These are phyloP conservation scores for Ogataea dorogensis DNA, from an alignment of 805 yeast species.

Conservation along the genomic window DNA sequence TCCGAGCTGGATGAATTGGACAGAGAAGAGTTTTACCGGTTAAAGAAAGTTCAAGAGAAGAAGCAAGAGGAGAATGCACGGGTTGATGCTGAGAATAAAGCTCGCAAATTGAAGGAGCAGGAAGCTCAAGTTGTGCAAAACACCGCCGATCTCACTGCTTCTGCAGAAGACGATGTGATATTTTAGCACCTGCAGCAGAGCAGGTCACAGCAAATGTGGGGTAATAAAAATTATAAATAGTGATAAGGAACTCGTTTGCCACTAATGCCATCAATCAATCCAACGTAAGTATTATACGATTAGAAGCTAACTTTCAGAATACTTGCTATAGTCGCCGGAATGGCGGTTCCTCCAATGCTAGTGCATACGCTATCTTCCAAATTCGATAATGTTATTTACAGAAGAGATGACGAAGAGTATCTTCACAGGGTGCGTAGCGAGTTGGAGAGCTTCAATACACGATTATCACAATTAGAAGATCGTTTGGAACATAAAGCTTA, in stretches of 20 bases:
- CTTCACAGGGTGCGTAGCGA: constrained; percentile 12
- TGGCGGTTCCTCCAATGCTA: constrained; percentile 19
- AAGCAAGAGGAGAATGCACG: constrained; percentile 77
- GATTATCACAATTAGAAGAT: constrained; percentile 17
- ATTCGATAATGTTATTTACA: constrained; percentile 14
- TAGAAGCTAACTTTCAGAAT: constrained; percentile 7
- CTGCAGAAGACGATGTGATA: constrained; percentile 39
- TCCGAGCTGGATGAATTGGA: constrained; percentile 96
- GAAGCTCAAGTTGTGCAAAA: not conserved
- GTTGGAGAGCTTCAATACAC: constrained; percentile 15
- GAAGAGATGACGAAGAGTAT: constrained; percentile 18
- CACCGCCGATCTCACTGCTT: constrained; percentile 29
- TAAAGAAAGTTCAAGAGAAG: constrained; percentile 95
- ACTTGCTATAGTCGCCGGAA: constrained; percentile 21
- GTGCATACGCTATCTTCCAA: constrained; percentile 8
- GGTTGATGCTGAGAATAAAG: constrained; percentile 52
- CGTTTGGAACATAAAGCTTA: no score
- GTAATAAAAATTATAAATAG: constrained; percentile 1
- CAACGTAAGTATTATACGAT: constrained; percentile 7
- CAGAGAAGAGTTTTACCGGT: constrained; percentile 95
- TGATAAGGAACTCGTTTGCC: not conserved
- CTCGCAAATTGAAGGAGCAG: constrained; percentile 28
- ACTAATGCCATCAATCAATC: not conserved
- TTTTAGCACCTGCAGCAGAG: no score
- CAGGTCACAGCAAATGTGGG: constrained; percentile 2